phyloP scores from a whole-genome alignment of 2,329 filamentous ascomycete genomes.

The Penicillium brasilianum region DNA sequence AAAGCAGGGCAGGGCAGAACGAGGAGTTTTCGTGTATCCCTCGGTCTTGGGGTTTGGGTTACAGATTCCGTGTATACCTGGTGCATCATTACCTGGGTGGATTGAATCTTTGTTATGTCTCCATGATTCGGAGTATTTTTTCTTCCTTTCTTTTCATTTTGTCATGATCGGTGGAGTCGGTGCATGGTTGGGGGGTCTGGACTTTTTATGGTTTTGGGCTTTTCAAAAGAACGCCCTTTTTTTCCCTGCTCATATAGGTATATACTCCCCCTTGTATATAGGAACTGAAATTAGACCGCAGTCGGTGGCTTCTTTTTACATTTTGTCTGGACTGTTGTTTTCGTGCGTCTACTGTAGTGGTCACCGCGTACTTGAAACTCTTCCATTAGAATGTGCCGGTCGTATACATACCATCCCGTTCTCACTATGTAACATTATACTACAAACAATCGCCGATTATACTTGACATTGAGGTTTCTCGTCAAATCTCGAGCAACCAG shows the following conservation, averaged over 20 bases:
- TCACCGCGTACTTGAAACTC: background rate
- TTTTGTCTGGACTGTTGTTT: background rate
- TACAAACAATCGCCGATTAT: background rate
- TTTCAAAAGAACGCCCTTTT: background rate
- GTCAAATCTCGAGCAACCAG: constrained; percentile 47
- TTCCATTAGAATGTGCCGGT: background rate
- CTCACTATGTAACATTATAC: background rate
- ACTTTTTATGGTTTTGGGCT: constrained; percentile 1
- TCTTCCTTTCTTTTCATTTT: background rate
- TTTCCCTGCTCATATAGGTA: constrained; percentile 8
- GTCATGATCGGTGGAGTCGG: constrained; percentile 26
- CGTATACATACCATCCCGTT: background rate
- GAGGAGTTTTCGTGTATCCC: constrained; percentile 23
- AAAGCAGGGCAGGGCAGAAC: constrained; percentile 6
- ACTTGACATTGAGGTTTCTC: constrained; percentile 33
- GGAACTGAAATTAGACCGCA: constrained; percentile 19
- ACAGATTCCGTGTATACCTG: constrained; percentile 22
- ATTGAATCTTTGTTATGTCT: constrained; percentile 22
- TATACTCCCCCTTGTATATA: constrained; percentile 18
- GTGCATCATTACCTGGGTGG: constrained; percentile 28
- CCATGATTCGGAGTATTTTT: constrained; percentile 20
- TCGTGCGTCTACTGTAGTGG: background rate
- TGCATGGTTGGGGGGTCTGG: constrained; percentile 20
- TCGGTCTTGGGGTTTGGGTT: constrained; percentile 15
- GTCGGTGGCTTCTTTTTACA: constrained; percentile 5